phyloP scores from a whole-genome alignment of 2,329 filamentous ascomycete genomes.

The Pyrenochaeta sp. region DNA sequence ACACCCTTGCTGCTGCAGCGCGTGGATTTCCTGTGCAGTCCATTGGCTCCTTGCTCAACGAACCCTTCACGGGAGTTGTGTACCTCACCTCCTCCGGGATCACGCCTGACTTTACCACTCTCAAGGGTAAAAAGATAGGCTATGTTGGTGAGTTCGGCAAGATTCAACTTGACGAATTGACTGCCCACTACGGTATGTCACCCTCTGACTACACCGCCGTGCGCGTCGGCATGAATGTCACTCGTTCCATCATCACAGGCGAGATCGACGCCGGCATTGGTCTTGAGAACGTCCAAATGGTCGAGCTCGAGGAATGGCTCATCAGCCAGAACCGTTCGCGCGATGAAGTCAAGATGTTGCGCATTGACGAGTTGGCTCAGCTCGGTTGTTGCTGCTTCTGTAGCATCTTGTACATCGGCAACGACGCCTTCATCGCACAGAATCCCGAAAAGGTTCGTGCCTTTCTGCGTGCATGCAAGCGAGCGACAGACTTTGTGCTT shows the following conservation, averaged over 20 bases:
- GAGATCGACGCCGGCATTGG: slow-evolving; percentile 79
- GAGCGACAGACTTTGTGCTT: slow-evolving; percentile 76
- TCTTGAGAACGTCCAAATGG: slow-evolving; percentile 84
- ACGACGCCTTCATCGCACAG: slow-evolving; percentile 72
- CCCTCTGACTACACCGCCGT: slow-evolving; percentile 78
- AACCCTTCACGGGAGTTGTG: slow-evolving; percentile 81
- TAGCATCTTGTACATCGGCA: slow-evolving; percentile 81
- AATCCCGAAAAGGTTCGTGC: slow-evolving; percentile 72
- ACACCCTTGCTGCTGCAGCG: slow-evolving; percentile 80
- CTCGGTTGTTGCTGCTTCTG: slow-evolving; percentile 87
- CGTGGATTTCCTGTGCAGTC: slow-evolving; percentile 77
- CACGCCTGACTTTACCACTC: slow-evolving; percentile 75
- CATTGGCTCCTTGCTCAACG: slow-evolving; percentile 78
- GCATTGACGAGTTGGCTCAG: slow-evolving; percentile 81
- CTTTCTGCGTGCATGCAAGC: slow-evolving; percentile 78
- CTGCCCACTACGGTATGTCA: slow-evolving; percentile 78
- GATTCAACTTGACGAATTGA: slow-evolving; percentile 84
- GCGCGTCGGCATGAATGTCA: slow-evolving; percentile 83
- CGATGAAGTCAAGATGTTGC: slow-evolving; percentile 78
- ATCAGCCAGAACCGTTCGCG: slow-evolving; percentile 67
- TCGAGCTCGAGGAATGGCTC: slow-evolving; percentile 81
- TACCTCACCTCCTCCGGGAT: slow-evolving; percentile 79
- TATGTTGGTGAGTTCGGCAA: slow-evolving; percentile 84
- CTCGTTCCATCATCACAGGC: slow-evolving; percentile 76
- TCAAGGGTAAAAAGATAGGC: slow-evolving; percentile 79